Evolutionary conservation across 305 asterid species (phyloP), one percentile per base, ranked within the genome.

Genomic region (Ilex paraguariensis): DNA sequence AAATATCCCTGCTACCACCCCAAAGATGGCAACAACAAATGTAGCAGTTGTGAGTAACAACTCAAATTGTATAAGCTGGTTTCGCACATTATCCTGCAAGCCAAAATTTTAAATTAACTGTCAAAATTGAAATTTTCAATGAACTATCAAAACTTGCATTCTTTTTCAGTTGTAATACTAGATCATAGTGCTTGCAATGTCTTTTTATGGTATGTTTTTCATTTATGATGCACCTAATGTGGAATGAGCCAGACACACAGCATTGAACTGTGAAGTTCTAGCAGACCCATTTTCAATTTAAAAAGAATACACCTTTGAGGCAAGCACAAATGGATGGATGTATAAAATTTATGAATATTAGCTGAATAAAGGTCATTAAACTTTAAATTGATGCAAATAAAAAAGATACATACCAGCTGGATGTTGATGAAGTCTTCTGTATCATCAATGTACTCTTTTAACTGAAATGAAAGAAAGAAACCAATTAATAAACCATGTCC

Each of bases 31-130:
- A 13, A 93, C 96, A 42, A 90, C 97, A 54, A 93, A 93, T 54
- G 97, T 90, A 31, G 92, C 84, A 28, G 84, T 79, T 39, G 84
- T 79, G 40, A 79, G 81, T n/a, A 79, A 59, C 65, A 79, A 57
- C 81, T 93, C 97, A 70, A 90, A 93, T 73, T 87, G 97, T 61
- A 93, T 90, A 69, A 93, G 96, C 84, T 93, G 97, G 84, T 93
- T 93, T 49, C 97, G 86, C 62, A 90, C 97, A 14, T 87, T 90
- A 75, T 93, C 99, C 99, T 93, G 94, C 87, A 80, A 14, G 56
- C 60, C 60, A 56, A 56, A 52, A 50, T 12, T 6, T 7, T 5
- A 50, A 50, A 50, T 11, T 0, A 50, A 21, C 28, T 21, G 28
- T 21, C 28, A 1, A 21, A 21, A 21, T 1, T 21, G 28, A 21